These are phyloP conservation scores for Elsinoe australis DNA, from an alignment of 2,329 filamentous ascomycete genomes.

Conservation along the genomic window DNA sequence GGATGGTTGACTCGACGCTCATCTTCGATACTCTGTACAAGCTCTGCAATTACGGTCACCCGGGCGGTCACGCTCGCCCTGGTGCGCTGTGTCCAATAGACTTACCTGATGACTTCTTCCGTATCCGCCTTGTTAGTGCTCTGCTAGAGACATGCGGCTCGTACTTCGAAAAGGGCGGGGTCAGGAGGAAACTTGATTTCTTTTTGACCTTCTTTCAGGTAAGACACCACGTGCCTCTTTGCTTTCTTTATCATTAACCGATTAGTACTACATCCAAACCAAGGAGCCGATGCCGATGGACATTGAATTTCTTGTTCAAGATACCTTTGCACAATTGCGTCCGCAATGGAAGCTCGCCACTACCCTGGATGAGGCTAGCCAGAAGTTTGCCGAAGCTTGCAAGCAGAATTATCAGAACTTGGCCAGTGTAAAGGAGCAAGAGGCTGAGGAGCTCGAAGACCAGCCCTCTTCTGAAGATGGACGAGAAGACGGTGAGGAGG, in stretches of 20 bases:
- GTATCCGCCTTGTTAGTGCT: constrained; percentile 81
- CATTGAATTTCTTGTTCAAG: constrained; percentile 91
- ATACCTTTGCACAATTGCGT: constrained; percentile 74
- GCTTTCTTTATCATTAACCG: constrained; percentile 29
- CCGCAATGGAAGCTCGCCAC: constrained; percentile 81
- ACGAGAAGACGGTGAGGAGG: constrained; percentile 50
- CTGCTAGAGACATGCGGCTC: constrained; percentile 91
- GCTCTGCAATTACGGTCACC: constrained; percentile 86
- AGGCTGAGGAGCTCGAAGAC: constrained; percentile 57
- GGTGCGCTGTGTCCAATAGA: constrained; percentile 73
- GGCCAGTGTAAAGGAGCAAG: constrained; percentile 43
- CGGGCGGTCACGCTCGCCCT: constrained; percentile 69
- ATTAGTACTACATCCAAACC: constrained; percentile 76
- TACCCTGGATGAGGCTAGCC: constrained; percentile 73
- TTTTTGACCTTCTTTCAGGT: constrained; percentile 88
- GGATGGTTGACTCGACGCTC: constrained; percentile 89
- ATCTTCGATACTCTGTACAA: constrained; percentile 95
- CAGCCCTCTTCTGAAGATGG: constrained; percentile 64
- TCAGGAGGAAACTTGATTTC: constrained; percentile 96
- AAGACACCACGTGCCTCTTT: not conserved
- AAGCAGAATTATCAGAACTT: constrained; percentile 79
- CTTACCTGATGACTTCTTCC: constrained; percentile 88
- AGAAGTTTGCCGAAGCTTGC: constrained; percentile 78
- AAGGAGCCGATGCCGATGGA: constrained; percentile 92
- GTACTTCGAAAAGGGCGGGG: constrained; percentile 87